Evolutionary conservation across 2,329 filamentous ascomycete species (phyloP).

Genomic region (Fusarium hostae): DNA sequence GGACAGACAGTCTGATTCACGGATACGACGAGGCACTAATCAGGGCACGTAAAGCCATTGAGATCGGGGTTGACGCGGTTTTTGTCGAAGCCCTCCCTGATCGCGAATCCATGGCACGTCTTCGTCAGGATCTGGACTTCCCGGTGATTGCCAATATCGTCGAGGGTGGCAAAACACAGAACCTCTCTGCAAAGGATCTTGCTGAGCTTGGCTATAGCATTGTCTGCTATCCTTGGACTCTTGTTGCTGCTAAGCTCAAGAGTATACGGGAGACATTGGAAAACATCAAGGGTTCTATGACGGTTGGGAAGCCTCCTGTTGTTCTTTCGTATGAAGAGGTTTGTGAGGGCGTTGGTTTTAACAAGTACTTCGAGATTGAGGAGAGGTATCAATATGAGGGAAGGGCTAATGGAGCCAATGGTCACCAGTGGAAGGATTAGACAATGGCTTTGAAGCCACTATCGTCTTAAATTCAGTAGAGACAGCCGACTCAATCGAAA

Average conservation of each 20-base stretch:
- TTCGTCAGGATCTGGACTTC: constrained; percentile 51
- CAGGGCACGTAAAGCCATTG: constrained; percentile 54
- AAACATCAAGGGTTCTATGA: constrained; percentile 55
- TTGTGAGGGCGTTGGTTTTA: constrained; percentile 58
- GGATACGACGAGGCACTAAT: constrained; percentile 58
- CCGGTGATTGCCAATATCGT: constrained; percentile 55
- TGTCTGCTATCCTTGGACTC: constrained; percentile 57
- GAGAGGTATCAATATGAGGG: constrained; percentile 38
- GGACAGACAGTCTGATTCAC: constrained; percentile 56
- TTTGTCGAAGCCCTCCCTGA: constrained; percentile 58
- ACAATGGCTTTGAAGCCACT: background rate
- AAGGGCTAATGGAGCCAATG: constrained; percentile 20
- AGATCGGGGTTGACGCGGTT: constrained; percentile 57
- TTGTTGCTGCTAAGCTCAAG: constrained; percentile 57
- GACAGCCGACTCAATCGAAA: background rate
- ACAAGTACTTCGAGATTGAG: constrained; percentile 50
- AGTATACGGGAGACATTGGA: constrained; percentile 52
- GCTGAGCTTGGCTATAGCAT: constrained; percentile 53
- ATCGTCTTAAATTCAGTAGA: background rate
- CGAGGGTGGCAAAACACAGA: constrained; percentile 51
- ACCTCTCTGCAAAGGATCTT: constrained; percentile 49
- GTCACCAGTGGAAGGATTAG: constrained; percentile 27
- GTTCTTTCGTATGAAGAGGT: constrained; percentile 58
- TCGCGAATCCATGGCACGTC: constrained; percentile 54
- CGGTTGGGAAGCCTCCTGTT: constrained; percentile 54